These are phyloP conservation scores for Eucalyptus erythrocorys DNA, from an alignment of 345 rosid species.

Conservation along the genomic window DNA sequence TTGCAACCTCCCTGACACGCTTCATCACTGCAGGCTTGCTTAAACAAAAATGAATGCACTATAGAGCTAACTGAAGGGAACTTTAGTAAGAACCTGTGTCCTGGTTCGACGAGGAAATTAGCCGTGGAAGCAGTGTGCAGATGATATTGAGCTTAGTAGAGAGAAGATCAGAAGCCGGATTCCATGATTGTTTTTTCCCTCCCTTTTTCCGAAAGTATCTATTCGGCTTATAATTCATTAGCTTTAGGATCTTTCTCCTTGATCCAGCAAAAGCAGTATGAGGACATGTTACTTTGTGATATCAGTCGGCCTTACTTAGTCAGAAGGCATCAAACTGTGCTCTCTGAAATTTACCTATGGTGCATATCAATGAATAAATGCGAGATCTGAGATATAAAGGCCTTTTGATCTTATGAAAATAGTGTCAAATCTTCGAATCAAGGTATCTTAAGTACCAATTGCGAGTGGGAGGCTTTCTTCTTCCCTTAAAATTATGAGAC, in stretches of 20 bases:
- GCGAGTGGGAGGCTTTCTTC: background rate
- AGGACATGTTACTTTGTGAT: background rate
- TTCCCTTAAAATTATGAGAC: background rate
- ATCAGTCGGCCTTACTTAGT: background rate
- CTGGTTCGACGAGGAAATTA: conserved; percentile 16
- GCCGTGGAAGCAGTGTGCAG: conserved; percentile 40
- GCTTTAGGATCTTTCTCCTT: background rate
- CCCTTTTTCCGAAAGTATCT: background rate
- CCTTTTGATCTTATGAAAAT: background rate
- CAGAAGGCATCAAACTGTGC: background rate
- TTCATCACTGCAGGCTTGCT: conserved; percentile 25
- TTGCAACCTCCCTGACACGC: background rate
- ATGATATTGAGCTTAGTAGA: conserved; percentile 4
- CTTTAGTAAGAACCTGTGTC: conserved; percentile 20
- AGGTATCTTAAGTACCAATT: background rate
- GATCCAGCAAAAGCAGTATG: background rate
- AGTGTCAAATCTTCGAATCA: background rate
- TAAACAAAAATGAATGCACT: conserved; percentile 26
- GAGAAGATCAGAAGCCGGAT: background rate
- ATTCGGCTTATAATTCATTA: background rate
- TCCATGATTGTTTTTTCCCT: background rate
- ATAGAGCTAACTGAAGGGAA: conserved; percentile 23
- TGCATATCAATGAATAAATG: background rate
- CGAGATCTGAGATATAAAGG: background rate
- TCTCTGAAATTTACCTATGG: background rate